Percentiles rank a stretch among this genome's conserved stretches.
These are phyloP conservation scores for Mortierella sp. DNA, from an alignment of 371 early-diverging fungal genomes.

Conservation along the genomic window DNA sequence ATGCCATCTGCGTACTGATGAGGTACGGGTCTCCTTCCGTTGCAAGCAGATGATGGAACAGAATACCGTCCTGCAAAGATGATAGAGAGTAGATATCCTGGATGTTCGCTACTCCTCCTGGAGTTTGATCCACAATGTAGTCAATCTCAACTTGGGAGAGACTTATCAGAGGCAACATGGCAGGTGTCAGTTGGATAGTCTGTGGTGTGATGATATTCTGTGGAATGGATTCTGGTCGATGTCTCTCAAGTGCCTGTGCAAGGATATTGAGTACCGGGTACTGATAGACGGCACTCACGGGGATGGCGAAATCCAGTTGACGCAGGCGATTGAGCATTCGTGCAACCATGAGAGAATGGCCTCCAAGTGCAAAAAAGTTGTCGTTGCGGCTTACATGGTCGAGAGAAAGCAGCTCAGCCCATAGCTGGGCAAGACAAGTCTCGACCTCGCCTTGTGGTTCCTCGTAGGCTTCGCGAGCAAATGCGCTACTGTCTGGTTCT, in stretches of 20 bases:
- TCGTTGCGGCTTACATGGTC: constrained; percentile 13
- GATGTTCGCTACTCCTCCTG: constrained; percentile 18
- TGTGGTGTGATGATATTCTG: constrained; percentile 14
- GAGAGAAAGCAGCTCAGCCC: constrained; percentile 9
- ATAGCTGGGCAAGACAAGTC: not conserved
- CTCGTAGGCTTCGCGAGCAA: constrained; percentile 1
- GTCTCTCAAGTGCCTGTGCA: constrained; percentile 3
- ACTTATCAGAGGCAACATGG: constrained; percentile 15
- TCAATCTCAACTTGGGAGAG: constrained; percentile 16
- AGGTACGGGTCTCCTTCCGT: constrained; percentile 19
- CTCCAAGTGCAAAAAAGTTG: constrained; percentile 21
- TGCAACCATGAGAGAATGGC: constrained; percentile 8
- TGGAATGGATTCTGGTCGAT: not conserved
- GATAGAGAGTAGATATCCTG: constrained; percentile 25
- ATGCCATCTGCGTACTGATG: not conserved
- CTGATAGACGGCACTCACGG: constrained; percentile 5
- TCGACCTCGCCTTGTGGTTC: constrained; percentile 12
- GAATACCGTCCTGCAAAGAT: constrained; percentile 20
- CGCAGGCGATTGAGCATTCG: not conserved
- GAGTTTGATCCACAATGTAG: not conserved
- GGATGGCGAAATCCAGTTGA: not conserved
- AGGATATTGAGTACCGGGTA: not conserved
- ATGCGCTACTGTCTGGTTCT: not conserved
- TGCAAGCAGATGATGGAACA: constrained; percentile 22
- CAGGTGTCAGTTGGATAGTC: constrained; percentile 4